Evolutionary conservation across 2,329 filamentous ascomycete species (phyloP), one percentile per base, ranked within the genome.

Genomic region (Polychaeton citri): DNA sequence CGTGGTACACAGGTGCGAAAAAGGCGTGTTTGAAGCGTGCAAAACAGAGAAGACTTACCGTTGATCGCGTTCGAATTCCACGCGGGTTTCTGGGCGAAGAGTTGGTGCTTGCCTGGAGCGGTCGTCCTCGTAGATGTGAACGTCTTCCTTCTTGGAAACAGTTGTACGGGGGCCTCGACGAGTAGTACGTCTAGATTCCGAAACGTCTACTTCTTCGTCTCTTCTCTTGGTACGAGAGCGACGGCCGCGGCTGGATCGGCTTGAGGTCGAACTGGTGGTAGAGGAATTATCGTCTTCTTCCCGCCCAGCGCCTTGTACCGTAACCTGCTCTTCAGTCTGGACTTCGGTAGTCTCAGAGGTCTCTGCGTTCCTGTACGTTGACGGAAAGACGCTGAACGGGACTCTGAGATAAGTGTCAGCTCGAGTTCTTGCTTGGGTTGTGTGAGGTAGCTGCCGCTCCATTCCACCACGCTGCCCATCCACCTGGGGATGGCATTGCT

Each of bases 301-400:
- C 86, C 85, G 87, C 92, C 87, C 87, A 82, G 83, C 80, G 79
- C 78, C 77, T 70, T 63, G 69, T 69, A 71, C 70, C 68, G 76
- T 79, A 71, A 85, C 76, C 69, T 88, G 79, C 71, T 83, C 76
- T 77, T 94, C 84, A 78, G 88, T 79, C 77, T 86, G 77, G 60
- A 77, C 78, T 54, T 74, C 67, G 65, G 76, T 77, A 64, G 71
- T 67, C 61, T 73, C 66, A 59, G 62, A 68, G 64, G 71, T 51
- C 49, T 55, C 70, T 69, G 76, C 74, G 73, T 72, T 79, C 68
- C 81, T 77, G 76, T 95, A 96, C 69, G 86, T 84, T 68, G 86
- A 94, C 73, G 88, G 88, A 79, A 96, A 95, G 81, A 95, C 82
- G 83, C 86, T 95, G 79, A 95, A 93, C 71, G 88, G 88, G 70